phyloP scores from a whole-genome alignment of 2,329 filamentous ascomycete genomes.

The Colletotrichum sp. region DNA sequence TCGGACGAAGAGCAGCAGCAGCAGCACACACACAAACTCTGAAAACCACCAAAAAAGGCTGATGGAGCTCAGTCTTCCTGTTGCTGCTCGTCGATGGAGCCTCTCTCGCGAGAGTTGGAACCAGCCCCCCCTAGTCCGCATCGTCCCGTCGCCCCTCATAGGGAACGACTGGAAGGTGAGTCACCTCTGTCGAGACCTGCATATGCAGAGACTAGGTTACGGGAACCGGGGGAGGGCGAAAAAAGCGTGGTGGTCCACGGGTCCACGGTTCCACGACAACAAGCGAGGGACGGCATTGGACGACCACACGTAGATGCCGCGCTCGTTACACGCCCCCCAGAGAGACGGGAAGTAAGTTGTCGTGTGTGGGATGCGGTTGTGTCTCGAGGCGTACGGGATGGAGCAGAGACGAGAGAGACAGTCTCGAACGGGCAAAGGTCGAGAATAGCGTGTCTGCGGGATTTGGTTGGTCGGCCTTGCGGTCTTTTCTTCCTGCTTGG shows the following conservation, averaged over 20 bases:
- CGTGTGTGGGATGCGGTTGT: not conserved
- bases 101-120: not conserved
- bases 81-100: not conserved
- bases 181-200: constrained; percentile 26
- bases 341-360: not conserved
- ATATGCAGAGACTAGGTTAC: constrained; percentile 16
- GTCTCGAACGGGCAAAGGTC: not conserved
- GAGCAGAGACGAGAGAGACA: not conserved
- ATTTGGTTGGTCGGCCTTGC: not conserved
- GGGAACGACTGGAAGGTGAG: constrained; percentile 29
- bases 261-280: not conserved
- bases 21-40: not conserved
- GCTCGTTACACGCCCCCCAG: not conserved
- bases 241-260: not conserved
- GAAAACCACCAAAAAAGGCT: not conserved
- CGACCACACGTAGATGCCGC: not conserved
- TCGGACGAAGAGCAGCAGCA: not conserved
- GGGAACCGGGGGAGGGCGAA: not conserved
- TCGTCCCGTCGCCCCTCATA: constrained; percentile 18
- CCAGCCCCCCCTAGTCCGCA: constrained; percentile 5
- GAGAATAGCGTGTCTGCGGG: not conserved
- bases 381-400: not conserved
- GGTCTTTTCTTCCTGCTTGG: not conserved
- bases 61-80: not conserved
- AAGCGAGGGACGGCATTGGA: not conserved